Conservation (phyloP, 208 protist genomes). For the Endotrypanum monterogeii region DNA sequence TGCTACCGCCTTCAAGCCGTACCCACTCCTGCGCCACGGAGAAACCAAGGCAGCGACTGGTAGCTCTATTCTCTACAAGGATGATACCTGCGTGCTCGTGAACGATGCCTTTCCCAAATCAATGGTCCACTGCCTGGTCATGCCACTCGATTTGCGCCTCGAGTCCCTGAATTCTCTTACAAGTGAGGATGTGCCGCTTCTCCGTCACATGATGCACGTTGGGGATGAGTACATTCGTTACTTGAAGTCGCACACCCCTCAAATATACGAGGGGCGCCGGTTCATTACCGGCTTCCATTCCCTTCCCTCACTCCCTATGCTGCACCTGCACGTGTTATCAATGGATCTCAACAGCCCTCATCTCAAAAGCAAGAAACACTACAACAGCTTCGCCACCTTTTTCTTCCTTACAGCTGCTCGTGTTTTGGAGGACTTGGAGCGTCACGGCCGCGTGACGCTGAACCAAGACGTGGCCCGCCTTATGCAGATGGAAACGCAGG, state of each 20-base stretch:
- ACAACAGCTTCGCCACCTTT: conserved; percentile 90
- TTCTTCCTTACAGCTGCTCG: conserved; percentile 79
- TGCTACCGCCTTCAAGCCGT: conserved; percentile 44
- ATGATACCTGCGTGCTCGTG: conserved; percentile 71
- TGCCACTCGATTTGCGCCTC: conserved; percentile 73
- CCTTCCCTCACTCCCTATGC: conserved; percentile 80
- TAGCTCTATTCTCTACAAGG: conserved; percentile 75
- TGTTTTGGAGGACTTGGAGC: conserved; percentile 67
- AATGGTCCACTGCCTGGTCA: conserved; percentile 77
- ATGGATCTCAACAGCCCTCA: conserved; percentile 80
- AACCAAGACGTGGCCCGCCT: conserved; percentile 65
- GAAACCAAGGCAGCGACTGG: conserved; percentile 38
- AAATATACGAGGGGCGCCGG: conserved; percentile 28
- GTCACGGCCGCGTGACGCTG: conserved; percentile 63
- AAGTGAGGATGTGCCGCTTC: conserved; percentile 46
- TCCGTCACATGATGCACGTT: conserved; percentile 59
- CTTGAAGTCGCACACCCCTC: conserved; percentile 24
- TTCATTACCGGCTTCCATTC: conserved; percentile 87
- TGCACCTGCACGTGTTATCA: conserved; percentile 87
- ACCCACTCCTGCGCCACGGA: conserved; percentile 36
- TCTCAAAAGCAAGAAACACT: conserved; percentile 87
- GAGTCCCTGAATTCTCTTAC: conserved; percentile 66
- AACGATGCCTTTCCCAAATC: conserved; percentile 91
- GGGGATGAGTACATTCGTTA: conserved; percentile 62
- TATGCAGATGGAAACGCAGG: conserved; percentile 66